These are phyloP conservation scores for Parvularia atlantis DNA, from an alignment of 78 protist species.

Conservation along the genomic window DNA sequence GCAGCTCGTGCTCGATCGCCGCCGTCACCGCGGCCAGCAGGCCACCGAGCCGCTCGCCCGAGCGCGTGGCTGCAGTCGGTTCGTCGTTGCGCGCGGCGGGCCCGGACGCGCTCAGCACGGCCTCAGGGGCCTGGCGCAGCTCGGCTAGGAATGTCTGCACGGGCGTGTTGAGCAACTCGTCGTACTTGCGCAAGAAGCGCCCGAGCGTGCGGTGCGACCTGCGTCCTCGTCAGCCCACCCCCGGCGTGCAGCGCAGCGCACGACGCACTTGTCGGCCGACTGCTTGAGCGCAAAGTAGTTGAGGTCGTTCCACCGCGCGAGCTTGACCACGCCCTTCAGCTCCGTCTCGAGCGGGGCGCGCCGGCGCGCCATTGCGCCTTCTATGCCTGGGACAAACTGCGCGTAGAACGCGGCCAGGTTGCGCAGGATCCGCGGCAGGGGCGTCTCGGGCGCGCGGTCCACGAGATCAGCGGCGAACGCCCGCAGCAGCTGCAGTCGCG, in stretches of 20 bases:
- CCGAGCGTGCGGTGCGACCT: conserved; percentile 27
- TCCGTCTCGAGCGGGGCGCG: conserved; percentile 14
- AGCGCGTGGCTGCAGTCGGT: no score
- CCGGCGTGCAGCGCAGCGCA: neutral
- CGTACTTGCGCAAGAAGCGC: neutral
- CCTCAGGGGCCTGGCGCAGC: neutral
- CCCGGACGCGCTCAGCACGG: neutral
- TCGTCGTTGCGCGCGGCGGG: no score
- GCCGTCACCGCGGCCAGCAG: no score
- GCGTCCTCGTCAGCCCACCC: neutral
- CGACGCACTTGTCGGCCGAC: no score
- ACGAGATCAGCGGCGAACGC: neutral
- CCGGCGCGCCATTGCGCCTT: neutral
- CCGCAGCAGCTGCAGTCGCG: conserved; percentile 12
- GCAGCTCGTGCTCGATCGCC: no score
- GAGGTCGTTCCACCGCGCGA: conserved; percentile 40
- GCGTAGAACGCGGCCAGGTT: neutral
- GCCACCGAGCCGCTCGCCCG: no score
- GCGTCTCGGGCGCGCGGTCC: neutral
- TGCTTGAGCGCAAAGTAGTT: conserved; percentile 32
- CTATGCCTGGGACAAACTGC: neutral
- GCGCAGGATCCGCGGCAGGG: neutral
- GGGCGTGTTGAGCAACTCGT: conserved; percentile 1
- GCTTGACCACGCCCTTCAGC: neutral
- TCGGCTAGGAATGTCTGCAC: neutral